Evolutionary conservation across 306 rosid genomes (phyloP).

Genomic region (Senna siamea): DNA sequence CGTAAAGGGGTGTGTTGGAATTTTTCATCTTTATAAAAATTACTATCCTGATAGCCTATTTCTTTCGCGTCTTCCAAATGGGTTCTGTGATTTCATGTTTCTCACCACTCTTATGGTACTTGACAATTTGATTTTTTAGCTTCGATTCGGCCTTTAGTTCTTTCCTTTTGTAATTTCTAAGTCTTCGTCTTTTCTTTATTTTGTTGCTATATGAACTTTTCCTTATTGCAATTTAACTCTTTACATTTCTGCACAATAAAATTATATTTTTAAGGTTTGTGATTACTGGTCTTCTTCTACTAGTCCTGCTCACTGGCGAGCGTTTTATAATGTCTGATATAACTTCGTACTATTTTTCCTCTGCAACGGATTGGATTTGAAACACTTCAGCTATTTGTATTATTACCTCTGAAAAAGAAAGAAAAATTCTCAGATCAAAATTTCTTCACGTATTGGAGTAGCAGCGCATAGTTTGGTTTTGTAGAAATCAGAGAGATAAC

Average conservation of each 20-base stretch:
- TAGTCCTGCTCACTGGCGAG: slow-evolving; percentile 1
- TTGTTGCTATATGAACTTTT: slow-evolving; percentile 7
- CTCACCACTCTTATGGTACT: neutral
- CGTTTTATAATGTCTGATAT: neutral
- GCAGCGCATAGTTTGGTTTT: slow-evolving; percentile 26
- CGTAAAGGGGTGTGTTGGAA: neutral
- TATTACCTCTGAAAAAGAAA: slow-evolving; percentile 9
- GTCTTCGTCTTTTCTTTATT: neutral
- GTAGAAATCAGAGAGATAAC: slow-evolving; percentile 34
- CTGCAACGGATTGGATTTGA: neutral
- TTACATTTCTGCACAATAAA: slow-evolving; percentile 4
- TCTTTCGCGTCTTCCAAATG: neutral
- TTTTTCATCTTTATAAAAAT: slow-evolving; percentile 14
- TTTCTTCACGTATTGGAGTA: slow-evolving; percentile 27
- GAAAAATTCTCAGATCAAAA: slow-evolving; percentile 30
- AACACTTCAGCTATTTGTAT: neutral
- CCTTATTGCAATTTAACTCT: neutral
- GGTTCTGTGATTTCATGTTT: slow-evolving; percentile 29
- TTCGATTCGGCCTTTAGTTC: neutral
- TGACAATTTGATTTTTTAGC: neutral
- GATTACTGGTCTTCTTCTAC: neutral
- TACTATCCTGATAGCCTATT: neutral
- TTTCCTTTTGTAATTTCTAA: neutral
- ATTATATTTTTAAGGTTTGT: neutral
- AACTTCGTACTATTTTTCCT: neutral